Evolutionary conservation across 257 asterid species (phyloP), one percentile per base, ranked within the genome.

Genomic region (Scutellaria barbata): DNA sequence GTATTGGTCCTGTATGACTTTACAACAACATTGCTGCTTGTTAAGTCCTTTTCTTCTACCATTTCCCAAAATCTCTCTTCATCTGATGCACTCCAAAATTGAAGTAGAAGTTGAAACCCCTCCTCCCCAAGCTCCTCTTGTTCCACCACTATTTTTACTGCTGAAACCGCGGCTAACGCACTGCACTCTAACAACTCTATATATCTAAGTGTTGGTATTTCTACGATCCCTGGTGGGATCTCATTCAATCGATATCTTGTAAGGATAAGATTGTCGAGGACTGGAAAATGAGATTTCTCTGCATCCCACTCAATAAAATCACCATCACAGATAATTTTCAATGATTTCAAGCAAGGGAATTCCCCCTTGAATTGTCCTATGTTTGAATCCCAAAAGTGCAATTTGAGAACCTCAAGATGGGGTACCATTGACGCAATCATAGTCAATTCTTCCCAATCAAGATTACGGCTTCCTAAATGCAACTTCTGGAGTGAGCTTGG

Each of bases 71-170:
- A 18, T 2, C 41, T 43, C 4, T 3, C 8, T 13, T 14, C 14
- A 8, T 10, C 16, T 0, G 2, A 13, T 5, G 1, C 1, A 57
- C 5, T 1, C 33, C 0, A 0, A 3, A 45, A 2, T 14, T 4
- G 1, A 30, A 69, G 35, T 13, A 4, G 42, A 41, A 69, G 10
- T 20, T 22, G 51, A 16, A 74, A 47, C 14, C 42, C 79, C 11
- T 43, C 74, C 13, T 66, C 66, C 30, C 73, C 78, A 3, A 6
- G 4, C 16, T 33, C 39, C 39, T 22, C 56, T 57, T 45, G 78
- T 17, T 74, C 78, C 6, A 14, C 52, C 16, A 56, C 13, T 56
- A 74, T 30, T 5, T 9, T 65, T 17, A 30, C 17, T 35, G 68
- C 68, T 6, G 73, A 74, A 22, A 57, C 9, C 25, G 8, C 9